A percentile compares a stretch with the other conserved stretches of the same genome.
These are phyloP conservation scores for Gracilaria domingensis DNA, from an alignment of 23 red algal genomes.

Conservation along the genomic window DNA sequence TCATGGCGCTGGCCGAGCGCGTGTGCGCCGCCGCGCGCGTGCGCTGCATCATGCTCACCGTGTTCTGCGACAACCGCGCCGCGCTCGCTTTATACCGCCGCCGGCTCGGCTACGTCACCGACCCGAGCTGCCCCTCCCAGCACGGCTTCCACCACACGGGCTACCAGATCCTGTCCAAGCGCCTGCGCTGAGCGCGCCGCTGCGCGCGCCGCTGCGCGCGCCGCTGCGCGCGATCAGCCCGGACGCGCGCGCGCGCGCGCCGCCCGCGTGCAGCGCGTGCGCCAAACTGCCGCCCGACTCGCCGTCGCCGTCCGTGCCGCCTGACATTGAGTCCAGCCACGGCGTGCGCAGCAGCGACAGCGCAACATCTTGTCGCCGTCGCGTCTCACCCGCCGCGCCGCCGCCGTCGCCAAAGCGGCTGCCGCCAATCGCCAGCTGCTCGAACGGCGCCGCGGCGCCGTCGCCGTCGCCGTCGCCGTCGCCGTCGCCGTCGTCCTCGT, in stretches of 20 bases:
- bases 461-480: not conserved
- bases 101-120: constrained; percentile 39
- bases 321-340: not conserved
- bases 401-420: no score
- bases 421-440: not conserved
- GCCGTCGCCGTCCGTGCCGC: not conserved
- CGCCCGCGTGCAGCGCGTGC: not conserved
- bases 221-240: not conserved
- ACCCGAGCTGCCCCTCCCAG: constrained; percentile 26
- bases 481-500: constrained; percentile 19
- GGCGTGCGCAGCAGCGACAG: not conserved
- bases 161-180: constrained; percentile 60
- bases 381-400: not conserved
- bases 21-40: constrained; percentile 9
- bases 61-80: constrained; percentile 41
- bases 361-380: not conserved
- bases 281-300: not conserved
- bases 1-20: constrained; percentile 49
- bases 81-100: constrained; percentile 48
- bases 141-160: constrained; percentile 14
- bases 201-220: not conserved
- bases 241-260: no score
- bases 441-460: not conserved
- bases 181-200: not conserved
- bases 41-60: constrained; percentile 37